These are phyloP conservation scores for Syncephalastrum contaminatum DNA, from an alignment of 371 early-diverging fungal genomes.

Conservation along the genomic window DNA sequence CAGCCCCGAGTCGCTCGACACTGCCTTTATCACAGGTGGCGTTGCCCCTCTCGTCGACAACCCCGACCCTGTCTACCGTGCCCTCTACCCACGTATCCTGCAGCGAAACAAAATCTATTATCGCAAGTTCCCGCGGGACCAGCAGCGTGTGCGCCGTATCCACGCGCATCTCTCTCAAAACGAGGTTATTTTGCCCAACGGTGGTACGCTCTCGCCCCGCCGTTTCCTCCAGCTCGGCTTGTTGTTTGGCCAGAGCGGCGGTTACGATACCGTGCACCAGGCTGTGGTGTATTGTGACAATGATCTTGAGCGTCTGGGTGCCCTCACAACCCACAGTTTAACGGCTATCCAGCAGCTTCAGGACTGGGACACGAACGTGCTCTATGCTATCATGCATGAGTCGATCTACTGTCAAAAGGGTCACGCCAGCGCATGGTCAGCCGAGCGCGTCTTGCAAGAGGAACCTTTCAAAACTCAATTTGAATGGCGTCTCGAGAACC, in stretches of 20 bases:
- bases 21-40: conserved; percentile 72
- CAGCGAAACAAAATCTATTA: conserved; percentile 66
- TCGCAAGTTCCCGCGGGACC: conserved; percentile 60
- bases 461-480: conserved; percentile 47
- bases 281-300: conserved; percentile 51
- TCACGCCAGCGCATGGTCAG: conserved; percentile 65
- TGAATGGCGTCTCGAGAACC: conserved; percentile 48
- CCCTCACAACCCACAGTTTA: conserved; percentile 53
- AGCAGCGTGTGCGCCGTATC: conserved; percentile 62
- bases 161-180: conserved; percentile 49
- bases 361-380: conserved; percentile 61
- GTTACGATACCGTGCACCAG: conserved; percentile 65
- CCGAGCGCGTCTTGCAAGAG: conserved; percentile 55
- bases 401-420: conserved; percentile 68
- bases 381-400: conserved; percentile 74
- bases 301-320: conserved; percentile 50
- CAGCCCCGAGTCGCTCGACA: conserved; percentile 64
- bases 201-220: conserved; percentile 65
- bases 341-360: conserved; percentile 38
- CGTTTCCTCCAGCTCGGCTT: conserved; percentile 75
- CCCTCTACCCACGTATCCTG: conserved; percentile 61
- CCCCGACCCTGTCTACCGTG: conserved; percentile 65
- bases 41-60: conserved; percentile 67
- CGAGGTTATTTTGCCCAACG: conserved; percentile 58
- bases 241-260: conserved; percentile 64